Base-by-base conservation (phyloP, 2,329 filamentous ascomycete species). In the Cercospora sp. region DNA sequence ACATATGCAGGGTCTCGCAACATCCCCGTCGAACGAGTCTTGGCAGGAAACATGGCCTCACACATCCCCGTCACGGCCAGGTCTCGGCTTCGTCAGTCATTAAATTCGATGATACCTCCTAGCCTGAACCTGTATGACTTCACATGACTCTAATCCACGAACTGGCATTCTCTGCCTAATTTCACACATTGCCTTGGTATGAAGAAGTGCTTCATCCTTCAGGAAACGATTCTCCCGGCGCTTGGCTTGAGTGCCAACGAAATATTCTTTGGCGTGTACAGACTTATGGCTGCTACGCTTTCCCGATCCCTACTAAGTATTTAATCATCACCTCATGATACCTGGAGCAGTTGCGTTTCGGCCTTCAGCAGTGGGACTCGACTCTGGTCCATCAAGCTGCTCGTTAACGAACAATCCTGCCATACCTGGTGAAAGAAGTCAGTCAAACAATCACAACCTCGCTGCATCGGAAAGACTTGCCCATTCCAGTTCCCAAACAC, bases 401-500 rank as follows among this genome's bases (percentile, higher is more conserved):
- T 84, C 82, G 58, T 81, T 75, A 0, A 84, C 79, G 71, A 84
- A 81, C 75, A 84, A 78, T 71, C 80, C 82, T n/a, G 83, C 82
- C 82, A 84, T 84, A 18, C 60, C 60, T 62, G 18, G 12, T 16
- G 12, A n/a, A 45, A n/a, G 12, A 10, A 21, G 58, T 61, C 34
- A 61, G 58, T 30, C 49, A 12, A 37, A n/a, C 13, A 37, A 21
- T 12, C 18, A 12, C 67, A 28, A 63, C 55, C 9, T 24, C 32
- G 18, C 21, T 45, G 28, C 21, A 57, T 21, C 51, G 6, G 8
- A 12, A 18, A 63, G 12, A 62, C 60, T 51, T 40, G 45, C 82
- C 82, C 82, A 84, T 84, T 1, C 74, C 74, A 3, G 82, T 84
- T 1, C 82, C 82, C 71, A 83, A 81, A 79, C 94, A 97, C 91